Evolutionary conservation across 495 filamentous ascomycete genomes (phyloP).

Genomic region (Lophium mytilinum): DNA sequence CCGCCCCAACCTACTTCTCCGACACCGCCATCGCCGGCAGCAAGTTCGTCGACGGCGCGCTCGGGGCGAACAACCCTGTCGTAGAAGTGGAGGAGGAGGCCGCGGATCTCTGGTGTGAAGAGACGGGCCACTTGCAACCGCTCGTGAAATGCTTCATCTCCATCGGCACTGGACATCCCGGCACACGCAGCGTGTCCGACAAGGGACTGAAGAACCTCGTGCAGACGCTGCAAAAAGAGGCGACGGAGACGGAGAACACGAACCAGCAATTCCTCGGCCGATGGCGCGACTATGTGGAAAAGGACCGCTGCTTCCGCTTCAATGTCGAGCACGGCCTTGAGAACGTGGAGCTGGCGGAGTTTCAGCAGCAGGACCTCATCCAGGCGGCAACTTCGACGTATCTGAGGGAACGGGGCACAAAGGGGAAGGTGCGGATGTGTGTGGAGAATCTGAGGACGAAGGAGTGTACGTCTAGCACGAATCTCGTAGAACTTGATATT

Average conservation of each 20-base stretch:
- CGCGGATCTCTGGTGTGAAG: conserved; percentile 19
- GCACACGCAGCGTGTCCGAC: background rate
- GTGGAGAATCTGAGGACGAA: conserved; percentile 9
- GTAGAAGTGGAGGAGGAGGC: conserved; percentile 12
- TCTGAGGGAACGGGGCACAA: background rate
- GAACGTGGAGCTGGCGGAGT: conserved; percentile 5
- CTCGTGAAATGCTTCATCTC: conserved; percentile 38
- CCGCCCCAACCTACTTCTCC: conserved; percentile 10
- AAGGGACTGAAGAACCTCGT: background rate
- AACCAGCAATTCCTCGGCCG: background rate
- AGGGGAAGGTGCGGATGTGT: background rate
- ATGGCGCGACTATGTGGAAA: conserved; percentile 1
- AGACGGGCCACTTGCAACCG: conserved; percentile 7
- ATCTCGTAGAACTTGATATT: no score
- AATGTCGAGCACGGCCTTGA: conserved; percentile 14
- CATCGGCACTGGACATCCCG: conserved; percentile 10
- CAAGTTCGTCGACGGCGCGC: conserved; percentile 29
- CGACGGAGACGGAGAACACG: conserved; percentile 11
- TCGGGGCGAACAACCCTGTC: conserved; percentile 13
- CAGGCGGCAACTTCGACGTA: background rate
- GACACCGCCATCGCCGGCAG: conserved; percentile 31
- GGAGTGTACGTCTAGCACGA: conserved; percentile 6
- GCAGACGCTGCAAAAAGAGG: conserved; percentile 2
- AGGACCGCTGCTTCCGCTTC: conserved; percentile 12
- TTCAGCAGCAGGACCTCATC: conserved; percentile 5